phyloP scores from a whole-genome alignment of 2,329 filamentous ascomycete species.

The Cordyceps javanica region DNA sequence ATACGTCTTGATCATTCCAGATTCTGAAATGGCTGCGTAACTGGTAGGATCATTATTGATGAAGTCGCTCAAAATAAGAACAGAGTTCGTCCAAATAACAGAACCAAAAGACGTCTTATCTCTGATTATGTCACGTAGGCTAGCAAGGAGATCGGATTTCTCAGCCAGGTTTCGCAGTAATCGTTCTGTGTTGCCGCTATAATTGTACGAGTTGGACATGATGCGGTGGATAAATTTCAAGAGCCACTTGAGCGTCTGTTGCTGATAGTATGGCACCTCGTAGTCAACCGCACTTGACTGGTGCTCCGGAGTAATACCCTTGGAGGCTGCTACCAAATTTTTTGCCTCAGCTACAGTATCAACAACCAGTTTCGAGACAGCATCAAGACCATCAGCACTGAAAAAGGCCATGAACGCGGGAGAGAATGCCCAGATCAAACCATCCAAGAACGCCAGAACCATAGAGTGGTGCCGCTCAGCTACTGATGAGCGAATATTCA shows the following conservation, averaged over 20 bases:
- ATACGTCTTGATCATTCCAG: conserved; percentile 80
- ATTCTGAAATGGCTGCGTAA: conserved; percentile 91
- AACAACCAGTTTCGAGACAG: conserved; percentile 81
- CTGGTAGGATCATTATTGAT: conserved; percentile 99
- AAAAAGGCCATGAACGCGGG: conserved; percentile 82
- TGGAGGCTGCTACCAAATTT: conserved; percentile 57
- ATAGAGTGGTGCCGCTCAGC: conserved; percentile 79
- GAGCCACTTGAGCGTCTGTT: conserved; percentile 87
- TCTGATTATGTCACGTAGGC: conserved; percentile 74
- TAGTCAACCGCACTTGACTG: conserved; percentile 88
- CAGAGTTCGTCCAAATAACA: conserved; percentile 90
- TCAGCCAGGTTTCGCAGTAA: conserved; percentile 90
- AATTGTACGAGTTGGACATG: conserved; percentile 68
- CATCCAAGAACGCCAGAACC: conserved; percentile 82
- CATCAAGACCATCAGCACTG: conserved; percentile 75
- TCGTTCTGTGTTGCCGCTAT: conserved; percentile 78
- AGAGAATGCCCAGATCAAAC: conserved; percentile 76
- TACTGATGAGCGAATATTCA: conserved; percentile 73
- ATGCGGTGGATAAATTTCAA: conserved; percentile 96
- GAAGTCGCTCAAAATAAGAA: conserved; percentile 88
- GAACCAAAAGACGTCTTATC: conserved; percentile 79
- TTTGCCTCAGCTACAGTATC: conserved; percentile 69
- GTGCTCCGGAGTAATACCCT: conserved; percentile 61
- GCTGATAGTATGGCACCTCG: conserved; percentile 84
- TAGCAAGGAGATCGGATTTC: conserved; percentile 74